These are phyloP conservation scores for Terana coerulea DNA, from an alignment of 768 basidiomycete species.

Conservation along the genomic window DNA sequence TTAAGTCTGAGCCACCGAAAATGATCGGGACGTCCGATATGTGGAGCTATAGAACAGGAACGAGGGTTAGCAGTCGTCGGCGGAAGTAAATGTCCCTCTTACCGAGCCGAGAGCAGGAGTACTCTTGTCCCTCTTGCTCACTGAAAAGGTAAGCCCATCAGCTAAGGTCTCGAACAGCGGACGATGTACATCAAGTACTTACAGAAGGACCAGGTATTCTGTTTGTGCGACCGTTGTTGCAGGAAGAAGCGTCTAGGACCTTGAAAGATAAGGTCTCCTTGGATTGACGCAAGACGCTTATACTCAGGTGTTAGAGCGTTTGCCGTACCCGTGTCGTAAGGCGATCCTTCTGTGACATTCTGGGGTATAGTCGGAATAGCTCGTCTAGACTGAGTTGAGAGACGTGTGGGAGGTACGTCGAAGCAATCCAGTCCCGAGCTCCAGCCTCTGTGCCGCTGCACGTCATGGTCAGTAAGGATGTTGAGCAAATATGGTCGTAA, in stretches of 20 bases:
- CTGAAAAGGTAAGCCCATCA: neutral
- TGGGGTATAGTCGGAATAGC: conserved; percentile 22
- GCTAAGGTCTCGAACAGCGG: neutral
- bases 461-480: neutral
- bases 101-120: conserved; percentile 2
- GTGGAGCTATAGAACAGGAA: conserved; percentile 36
- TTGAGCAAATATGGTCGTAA: neutral
- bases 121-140: conserved; percentile 8
- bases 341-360: conserved; percentile 45
- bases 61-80: neutral
- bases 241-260: conserved; percentile 24
- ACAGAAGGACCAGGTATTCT: conserved; percentile 18
- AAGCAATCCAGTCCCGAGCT: conserved; percentile 12
- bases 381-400: conserved; percentile 10
- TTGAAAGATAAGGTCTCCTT: conserved; percentile 25
- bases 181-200: conserved; percentile 2
- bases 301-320: conserved; percentile 42
- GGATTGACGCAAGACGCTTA: conserved; percentile 27
- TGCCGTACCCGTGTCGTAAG: conserved; percentile 42
- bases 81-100: neutral
- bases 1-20: conserved; percentile 40
- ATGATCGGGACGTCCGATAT: conserved; percentile 37
- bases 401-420: conserved; percentile 22
- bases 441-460: conserved; percentile 22
- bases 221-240: conserved; percentile 13